Conservation (phyloP, 2,329 filamentous ascomycete species). For the Penicillium sp. region DNA sequence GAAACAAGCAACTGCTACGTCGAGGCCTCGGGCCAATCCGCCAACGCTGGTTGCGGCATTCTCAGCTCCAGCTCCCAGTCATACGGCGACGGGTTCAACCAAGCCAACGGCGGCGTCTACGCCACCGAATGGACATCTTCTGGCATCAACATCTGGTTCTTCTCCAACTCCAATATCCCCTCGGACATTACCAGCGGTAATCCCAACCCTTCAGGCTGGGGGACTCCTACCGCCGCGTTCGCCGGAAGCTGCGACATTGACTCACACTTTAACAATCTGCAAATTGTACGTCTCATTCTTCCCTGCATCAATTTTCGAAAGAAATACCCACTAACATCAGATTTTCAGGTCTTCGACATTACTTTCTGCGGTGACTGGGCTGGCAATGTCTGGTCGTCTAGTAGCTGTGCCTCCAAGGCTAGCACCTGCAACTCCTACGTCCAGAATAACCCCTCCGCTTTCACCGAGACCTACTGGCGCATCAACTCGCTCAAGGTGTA, state of each 20-base stretch:
- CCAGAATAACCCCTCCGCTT: slow-evolving; percentile 70
- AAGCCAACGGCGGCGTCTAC: slow-evolving; percentile 71
- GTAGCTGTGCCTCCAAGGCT: slow-evolving; percentile 67
- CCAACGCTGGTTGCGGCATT: slow-evolving; percentile 66
- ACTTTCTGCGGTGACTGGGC: slow-evolving; percentile 92
- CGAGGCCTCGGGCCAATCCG: slow-evolving; percentile 49
- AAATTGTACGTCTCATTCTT: slow-evolving; percentile 59
- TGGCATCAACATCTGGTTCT: slow-evolving; percentile 82
- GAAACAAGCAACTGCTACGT: slow-evolving; percentile 65
- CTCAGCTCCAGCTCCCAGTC: slow-evolving; percentile 55
- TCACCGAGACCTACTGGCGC: slow-evolving; percentile 76
- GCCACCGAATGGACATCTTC: slow-evolving; percentile 76
- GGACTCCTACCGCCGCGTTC: slow-evolving; percentile 71
- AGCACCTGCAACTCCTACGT: slow-evolving; percentile 75
- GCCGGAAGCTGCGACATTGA: slow-evolving; percentile 73
- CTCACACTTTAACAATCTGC: slow-evolving; percentile 71
- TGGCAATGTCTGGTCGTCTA: slow-evolving; percentile 67
- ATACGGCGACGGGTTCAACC: slow-evolving; percentile 75
- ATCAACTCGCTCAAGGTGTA: slow-evolving; percentile 75
- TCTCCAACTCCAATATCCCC: slow-evolving; percentile 71
- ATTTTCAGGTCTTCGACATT: slow-evolving; percentile 65
- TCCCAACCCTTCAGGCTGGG: slow-evolving; percentile 74
- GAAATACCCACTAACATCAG: slow-evolving; percentile 10
- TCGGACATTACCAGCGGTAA: slow-evolving; percentile 63
- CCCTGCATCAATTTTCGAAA: background rate